Percentiles rank a stretch among this genome's conserved stretches.
phyloP scores from a whole-genome alignment of 805 yeast genomes.

The Starmerella riodocensis region DNA sequence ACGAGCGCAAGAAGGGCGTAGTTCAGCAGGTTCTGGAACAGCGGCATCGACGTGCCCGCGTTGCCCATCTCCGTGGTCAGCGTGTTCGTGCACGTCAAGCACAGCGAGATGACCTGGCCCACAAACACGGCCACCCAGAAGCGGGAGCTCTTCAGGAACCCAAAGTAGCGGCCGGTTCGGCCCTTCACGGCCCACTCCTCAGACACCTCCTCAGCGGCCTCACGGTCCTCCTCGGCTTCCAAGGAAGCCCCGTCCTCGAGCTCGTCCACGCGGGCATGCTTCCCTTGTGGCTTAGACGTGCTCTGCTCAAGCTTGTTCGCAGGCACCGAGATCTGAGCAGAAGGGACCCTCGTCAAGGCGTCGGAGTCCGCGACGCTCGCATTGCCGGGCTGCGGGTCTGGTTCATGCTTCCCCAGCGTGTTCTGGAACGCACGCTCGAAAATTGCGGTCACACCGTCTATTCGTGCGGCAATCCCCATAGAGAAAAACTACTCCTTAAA shows the following conservation, averaged over 20 bases:
- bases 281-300: neutral
- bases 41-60: conserved; percentile 32
- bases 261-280: neutral
- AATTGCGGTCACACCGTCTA: conserved; percentile 9
- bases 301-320: too few relatives aligned
- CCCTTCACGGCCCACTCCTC: conserved; percentile 13
- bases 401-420: conserved; percentile 13
- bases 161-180: conserved; percentile 19
- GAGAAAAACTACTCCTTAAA: neutral
- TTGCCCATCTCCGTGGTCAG: conserved; percentile 31
- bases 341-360: neutral
- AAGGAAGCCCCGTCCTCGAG: neutral
- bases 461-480: conserved; percentile 1
- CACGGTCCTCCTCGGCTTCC: neutral
- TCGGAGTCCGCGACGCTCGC: neutral
- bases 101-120: conserved; percentile 33
- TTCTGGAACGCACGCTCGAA: conserved; percentile 14
- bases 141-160: conserved; percentile 25
- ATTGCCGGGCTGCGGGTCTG: neutral
- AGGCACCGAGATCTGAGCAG: neutral
- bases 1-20: conserved; percentile 29
- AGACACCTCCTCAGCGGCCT: conserved; percentile 3
- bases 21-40: conserved; percentile 33
- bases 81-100: conserved; percentile 34
- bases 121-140: conserved; percentile 33